Base-by-base conservation (phyloP, 2,329 filamentous ascomycete genomes). In the Penicillium digitatum region DNA sequence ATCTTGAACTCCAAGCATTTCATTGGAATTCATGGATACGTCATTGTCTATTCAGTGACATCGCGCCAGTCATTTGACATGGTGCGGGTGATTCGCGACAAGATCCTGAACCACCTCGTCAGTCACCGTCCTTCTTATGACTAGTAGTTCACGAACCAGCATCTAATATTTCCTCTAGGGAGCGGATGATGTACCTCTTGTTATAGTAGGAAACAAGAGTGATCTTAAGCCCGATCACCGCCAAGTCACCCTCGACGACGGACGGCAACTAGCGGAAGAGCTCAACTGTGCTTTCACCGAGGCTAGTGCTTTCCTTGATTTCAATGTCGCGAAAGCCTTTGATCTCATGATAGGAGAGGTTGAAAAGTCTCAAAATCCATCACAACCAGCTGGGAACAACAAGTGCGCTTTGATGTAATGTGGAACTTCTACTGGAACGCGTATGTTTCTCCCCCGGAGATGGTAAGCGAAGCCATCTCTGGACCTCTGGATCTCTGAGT, bases 1-100 rank as follows among this genome's bases (percentile, higher is more conserved):
- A 96, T 97, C 62, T 81, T 99, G 59, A 97, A 96, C 76, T 95
- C 90, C 60, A 97, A 97, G 79, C 93, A 97, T 73, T 97, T 97
- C 69, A 97, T 99, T 73, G 94, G 94, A 60, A 97, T 97, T 64
- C 94, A 99, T 78, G 94, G 94, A 54, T 99, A 97, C 75, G 91
- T 99, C 83, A 87, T 99, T 57, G 93, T 96, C 46, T 99, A 99
- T 77, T 96, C 92, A n/a, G 92, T 99, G 47, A 89, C 89, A 22
- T 96, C 90, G 45, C 86, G 90, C 69, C 89, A 94, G 66, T 95
- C 91, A 10, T 97, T 96, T 70, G 94, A 99, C 73, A 99, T 97
- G 93, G 88, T 96, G 48, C 86, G 89, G 68, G 90, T 96, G 57
- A 96, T 99, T 63, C 83, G 92, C 26, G 93, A 97, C 73, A 99